Percentiles rank a stretch among this genome's conserved stretches.
Conservation (phyloP, 176 grass and related monocot species). For the Elymus sibiricus region DNA sequence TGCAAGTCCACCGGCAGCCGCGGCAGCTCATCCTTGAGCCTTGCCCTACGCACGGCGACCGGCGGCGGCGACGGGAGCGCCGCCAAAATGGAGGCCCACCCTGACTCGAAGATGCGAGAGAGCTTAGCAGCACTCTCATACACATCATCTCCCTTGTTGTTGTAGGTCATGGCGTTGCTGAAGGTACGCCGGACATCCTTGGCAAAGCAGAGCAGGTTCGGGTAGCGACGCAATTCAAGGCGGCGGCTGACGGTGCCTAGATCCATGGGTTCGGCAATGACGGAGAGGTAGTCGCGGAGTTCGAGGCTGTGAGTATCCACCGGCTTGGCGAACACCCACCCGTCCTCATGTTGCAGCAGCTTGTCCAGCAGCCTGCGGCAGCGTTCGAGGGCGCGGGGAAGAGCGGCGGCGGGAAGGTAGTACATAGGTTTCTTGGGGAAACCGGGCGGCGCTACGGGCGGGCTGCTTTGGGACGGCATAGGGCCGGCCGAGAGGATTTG, state of each 20-base stretch:
- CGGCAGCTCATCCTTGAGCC: constrained; percentile 5
- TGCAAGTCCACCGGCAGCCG: constrained; percentile 23
- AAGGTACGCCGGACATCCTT: constrained; percentile 71
- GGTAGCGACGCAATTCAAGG: constrained; percentile 53
- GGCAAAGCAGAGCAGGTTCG: constrained; percentile 40
- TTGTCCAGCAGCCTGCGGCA: constrained; percentile 22
- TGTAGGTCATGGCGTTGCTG: constrained; percentile 63
- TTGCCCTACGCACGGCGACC: constrained; percentile 6
- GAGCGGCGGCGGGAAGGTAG: not conserved
- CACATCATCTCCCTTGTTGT: constrained; percentile 39
- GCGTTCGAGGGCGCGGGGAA: not conserved
- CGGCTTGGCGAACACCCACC: constrained; percentile 63
- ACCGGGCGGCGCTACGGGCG: not conserved
- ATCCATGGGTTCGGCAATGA: constrained; percentile 62
- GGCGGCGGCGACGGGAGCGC: not conserved
- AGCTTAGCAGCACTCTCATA: constrained; percentile 44
- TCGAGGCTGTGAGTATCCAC: constrained; percentile 66
- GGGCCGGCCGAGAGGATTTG: not conserved
- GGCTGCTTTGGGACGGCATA: not conserved
- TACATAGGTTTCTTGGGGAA: not conserved
- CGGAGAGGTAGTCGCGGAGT: constrained; percentile 64
- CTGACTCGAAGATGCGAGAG: constrained; percentile 34
- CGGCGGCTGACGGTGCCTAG: constrained; percentile 63
- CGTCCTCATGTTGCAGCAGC: constrained; percentile 55
- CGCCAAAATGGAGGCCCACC: constrained; percentile 21